Percentiles rank a stretch among this genome's conserved stretches.
Evolutionary conservation across 2,329 filamentous ascomycete species (phyloP).

Genomic region (Samsoniella hepiali): DNA sequence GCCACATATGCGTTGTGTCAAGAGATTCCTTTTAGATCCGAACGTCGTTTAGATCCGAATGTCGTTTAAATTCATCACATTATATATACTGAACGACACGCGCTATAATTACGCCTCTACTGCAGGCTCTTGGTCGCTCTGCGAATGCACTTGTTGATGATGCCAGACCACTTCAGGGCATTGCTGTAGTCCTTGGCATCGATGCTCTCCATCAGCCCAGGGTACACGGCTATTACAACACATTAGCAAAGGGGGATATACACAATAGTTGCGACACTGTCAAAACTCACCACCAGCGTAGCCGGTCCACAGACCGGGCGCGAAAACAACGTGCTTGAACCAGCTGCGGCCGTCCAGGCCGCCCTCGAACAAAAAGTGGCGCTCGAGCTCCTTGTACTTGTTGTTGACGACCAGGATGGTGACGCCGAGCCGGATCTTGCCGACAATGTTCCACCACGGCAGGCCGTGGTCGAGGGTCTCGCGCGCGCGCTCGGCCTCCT

Average conservation of each 20-base stretch:
- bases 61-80: neutral
- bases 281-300: slow-evolving; percentile 67
- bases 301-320: slow-evolving; percentile 86
- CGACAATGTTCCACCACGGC: slow-evolving; percentile 77
- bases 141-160: slow-evolving; percentile 51
- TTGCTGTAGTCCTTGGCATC: slow-evolving; percentile 56
- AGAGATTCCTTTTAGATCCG: neutral
- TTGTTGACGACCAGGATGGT: slow-evolving; percentile 67
- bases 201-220: slow-evolving; percentile 60
- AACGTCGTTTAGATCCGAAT: neutral
- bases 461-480: slow-evolving; percentile 50
- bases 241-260: neutral
- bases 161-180: slow-evolving; percentile 56
- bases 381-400: slow-evolving; percentile 81
- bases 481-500: slow-evolving; percentile 40
- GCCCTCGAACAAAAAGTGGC: slow-evolving; percentile 69
- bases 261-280: too few species aligned
- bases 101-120: neutral
- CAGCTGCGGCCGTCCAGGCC: slow-evolving; percentile 78
- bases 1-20: neutral
- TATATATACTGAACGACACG: neutral
- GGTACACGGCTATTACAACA: slow-evolving; percentile 52
- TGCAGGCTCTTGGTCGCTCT: slow-evolving; percentile 43
- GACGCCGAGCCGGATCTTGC: slow-evolving; percentile 61
- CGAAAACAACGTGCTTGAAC: slow-evolving; percentile 96